Conservation (phyloP, 148 eudicot genomes). For the Cornus controversa region DNA sequence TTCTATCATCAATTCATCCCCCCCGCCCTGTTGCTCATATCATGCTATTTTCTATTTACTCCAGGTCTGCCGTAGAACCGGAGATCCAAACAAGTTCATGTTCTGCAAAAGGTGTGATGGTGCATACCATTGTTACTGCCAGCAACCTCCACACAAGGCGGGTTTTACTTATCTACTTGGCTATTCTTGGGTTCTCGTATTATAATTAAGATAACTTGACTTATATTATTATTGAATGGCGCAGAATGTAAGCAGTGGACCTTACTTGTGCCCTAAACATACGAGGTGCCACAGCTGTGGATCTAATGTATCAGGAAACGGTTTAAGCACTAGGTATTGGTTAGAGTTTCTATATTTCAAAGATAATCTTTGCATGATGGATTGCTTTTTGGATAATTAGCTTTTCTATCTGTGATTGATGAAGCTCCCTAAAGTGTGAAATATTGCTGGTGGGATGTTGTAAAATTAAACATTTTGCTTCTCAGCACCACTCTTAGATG, state of each 20-base stretch:
- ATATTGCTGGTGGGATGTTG: too few relatives aligned
- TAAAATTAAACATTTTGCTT: too few relatives aligned
- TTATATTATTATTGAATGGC: conserved; percentile 15
- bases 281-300: conserved; percentile 95
- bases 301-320: conserved; percentile 92
- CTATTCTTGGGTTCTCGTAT: not conserved
- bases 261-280: conserved; percentile 94
- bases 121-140: conserved; percentile 94
- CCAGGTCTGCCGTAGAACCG: conserved; percentile 86
- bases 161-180: not conserved
- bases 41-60: not conserved
- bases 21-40: not conserved
- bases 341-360: not conserved
- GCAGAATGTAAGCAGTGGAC: conserved; percentile 94
- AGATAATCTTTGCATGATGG: not conserved
- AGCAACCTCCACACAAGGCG: conserved; percentile 99
- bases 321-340: conserved; percentile 82
- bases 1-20: too few relatives aligned
- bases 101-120: conserved; percentile 98
- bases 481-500: too few relatives aligned
- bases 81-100: conserved; percentile 85
- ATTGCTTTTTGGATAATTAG: not conserved
- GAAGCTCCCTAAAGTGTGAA: too few relatives aligned
- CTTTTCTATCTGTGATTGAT: too few relatives aligned
- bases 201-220: not conserved